Conservation (phyloP, 192 early-diverging fungal species). For the Phlyctochytrium bullatum region DNA sequence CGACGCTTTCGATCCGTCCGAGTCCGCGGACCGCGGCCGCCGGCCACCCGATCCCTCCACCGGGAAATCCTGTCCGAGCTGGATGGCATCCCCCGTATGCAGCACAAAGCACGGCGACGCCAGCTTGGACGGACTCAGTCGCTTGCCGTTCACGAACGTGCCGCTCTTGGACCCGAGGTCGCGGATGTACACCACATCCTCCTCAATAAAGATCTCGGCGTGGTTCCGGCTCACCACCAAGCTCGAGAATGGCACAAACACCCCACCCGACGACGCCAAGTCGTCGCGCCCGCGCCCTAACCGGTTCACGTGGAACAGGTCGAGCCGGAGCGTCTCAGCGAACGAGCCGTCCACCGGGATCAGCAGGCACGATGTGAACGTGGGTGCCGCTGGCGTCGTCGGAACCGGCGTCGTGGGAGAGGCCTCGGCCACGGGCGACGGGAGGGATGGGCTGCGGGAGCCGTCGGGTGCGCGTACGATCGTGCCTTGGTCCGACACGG, state of each 20-base stretch:
- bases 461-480: too few species aligned
- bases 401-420: not conserved
- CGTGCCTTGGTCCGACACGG: not conserved
- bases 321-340: not conserved
- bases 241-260: not conserved
- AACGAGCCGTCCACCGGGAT: not conserved
- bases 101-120: not conserved
- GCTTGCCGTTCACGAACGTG: not conserved
- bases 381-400: not conserved
- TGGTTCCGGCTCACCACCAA: not conserved
- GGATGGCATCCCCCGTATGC: not conserved
- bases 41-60: too few species aligned
- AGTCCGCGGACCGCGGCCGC: too few species aligned
- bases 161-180: not conserved
- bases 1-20: too few species aligned
- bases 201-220: not conserved
- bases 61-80: not conserved
- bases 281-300: not conserved
- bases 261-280: not conserved
- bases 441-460: too few species aligned
- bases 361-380: not conserved
- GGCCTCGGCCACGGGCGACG: not conserved
- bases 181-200: not conserved
- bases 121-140: not conserved
- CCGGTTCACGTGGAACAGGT: not conserved